Evolutionary conservation across 2,329 filamentous ascomycete species (phyloP), one percentile per base, ranked within the genome.

Genomic region (Fusarium albidum): DNA sequence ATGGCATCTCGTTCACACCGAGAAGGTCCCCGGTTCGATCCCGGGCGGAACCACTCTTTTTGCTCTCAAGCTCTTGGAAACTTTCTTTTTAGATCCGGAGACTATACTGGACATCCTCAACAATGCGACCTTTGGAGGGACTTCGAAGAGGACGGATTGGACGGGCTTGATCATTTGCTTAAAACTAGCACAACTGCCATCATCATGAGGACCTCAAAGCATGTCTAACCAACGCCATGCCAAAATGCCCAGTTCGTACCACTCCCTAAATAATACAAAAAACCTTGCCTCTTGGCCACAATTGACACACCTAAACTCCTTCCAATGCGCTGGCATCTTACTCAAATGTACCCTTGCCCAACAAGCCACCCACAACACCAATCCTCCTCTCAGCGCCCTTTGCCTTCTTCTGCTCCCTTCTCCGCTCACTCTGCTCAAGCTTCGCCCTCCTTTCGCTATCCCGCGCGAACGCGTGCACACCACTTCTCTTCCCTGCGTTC

Each of bases 391-490:
- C 81, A 1, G 81, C 84, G 1, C 83, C 83, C 68, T 79, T 81
- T 48, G 78, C 77, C 75, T 83, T 83, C 71, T 74, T 83, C 68
- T 79, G 79, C 74, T 86, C 81, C 55, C 85, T 77, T 67, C 81
- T 77, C 67, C 78, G 78, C 73, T 87, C 84, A 40, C 71, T 80
- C 71, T 87, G 82, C 27, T 79, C 76, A 42, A 87, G 68, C 55
- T 77, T 78, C 12, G 82, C 82, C 43, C 77, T 73, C 46, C 82
- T 75, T 69, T 87, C 85, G 45, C 74, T 84, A 71, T 86, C 83
- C 25, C 84, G 74, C 9, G 82, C 82, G 60, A 87, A 84, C 55
- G 80, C 84, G 65, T 83, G 82, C 53, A 88, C 75, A 15, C 85
- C 85, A 25, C 82, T 86, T 64, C 77, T 77, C 76, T 84, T 86